Percentiles rank a stretch among this genome's conserved stretches.
phyloP scores from a whole-genome alignment of 371 early-diverging fungal genomes.

The Mucor lusitanicus region DNA sequence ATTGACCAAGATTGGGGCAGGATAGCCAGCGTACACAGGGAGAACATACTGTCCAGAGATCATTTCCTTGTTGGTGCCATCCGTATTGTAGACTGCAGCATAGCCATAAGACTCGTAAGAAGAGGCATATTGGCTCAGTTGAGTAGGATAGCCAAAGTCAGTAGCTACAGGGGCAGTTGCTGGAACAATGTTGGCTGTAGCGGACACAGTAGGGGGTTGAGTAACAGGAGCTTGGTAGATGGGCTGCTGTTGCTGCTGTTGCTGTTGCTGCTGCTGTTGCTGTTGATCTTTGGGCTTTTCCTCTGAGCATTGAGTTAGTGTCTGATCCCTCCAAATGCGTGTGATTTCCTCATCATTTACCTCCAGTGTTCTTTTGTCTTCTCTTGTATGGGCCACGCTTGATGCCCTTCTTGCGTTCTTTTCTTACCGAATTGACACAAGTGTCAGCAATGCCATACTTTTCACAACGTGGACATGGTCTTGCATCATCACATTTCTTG shows the following conservation, averaged over 20 bases:
- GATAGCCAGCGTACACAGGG: conserved; percentile 30
- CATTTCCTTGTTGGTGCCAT: background rate
- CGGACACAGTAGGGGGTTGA: background rate
- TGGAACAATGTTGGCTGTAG: background rate
- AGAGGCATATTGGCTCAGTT: conserved; percentile 16
- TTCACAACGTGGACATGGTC: conserved; percentile 88
- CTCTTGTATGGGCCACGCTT: conserved; percentile 85
- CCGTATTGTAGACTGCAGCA: conserved; percentile 2
- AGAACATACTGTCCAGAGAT: background rate
- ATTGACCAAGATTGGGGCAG: conserved; percentile 29
- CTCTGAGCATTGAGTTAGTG: background rate
- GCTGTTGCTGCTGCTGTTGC: background rate
- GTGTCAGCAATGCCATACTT: conserved; percentile 72
- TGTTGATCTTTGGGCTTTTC: background rate
- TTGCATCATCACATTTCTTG: conserved; percentile 89
- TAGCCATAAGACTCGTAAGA: conserved; percentile 7
- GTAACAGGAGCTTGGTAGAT: background rate
- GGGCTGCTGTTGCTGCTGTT: background rate
- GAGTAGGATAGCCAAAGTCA: conserved; percentile 14
- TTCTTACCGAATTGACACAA: conserved; percentile 82
- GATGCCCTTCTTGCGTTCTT: conserved; percentile 83
- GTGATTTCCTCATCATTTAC: background rate
- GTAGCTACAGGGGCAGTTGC: background rate
- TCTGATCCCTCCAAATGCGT: background rate
- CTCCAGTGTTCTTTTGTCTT: conserved; percentile 36